These are phyloP conservation scores for Populus deltoides DNA, from an alignment of 345 rosid species.

Conservation along the genomic window DNA sequence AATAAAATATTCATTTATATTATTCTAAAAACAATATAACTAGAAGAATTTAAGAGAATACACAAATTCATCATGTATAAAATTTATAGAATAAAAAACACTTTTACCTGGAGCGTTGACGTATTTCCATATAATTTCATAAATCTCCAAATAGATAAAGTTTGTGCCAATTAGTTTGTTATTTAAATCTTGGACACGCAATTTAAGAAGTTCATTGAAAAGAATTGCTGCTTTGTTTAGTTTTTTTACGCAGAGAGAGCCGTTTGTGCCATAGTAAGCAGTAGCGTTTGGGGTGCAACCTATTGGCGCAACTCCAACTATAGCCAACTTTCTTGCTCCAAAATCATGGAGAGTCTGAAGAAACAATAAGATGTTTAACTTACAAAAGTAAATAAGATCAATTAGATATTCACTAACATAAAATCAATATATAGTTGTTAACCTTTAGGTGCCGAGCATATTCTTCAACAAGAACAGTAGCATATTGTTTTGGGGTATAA, in stretches of 20 bases:
- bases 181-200: constrained; percentile 3
- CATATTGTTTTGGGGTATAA: constrained; percentile 8
- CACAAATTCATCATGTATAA: too few species aligned
- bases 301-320: not conserved
- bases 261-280: not conserved
- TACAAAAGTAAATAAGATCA: too few species aligned
- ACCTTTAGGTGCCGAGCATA: constrained; percentile 11
- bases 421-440: not conserved
- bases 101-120: not conserved
- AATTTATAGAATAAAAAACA: too few species aligned
- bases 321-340: constrained; percentile 19
- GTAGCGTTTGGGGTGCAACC: constrained; percentile 22
- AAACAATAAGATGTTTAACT: too few species aligned
- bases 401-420: not conserved
- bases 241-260: constrained; percentile 7
- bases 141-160: constrained; percentile 7
- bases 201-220: constrained; percentile 4
- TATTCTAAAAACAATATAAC: too few species aligned
- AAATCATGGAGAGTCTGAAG: not conserved
- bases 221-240: constrained; percentile 4
- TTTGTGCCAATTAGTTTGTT: not conserved
- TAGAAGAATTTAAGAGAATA: too few species aligned
- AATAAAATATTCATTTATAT: too few species aligned
- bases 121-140: not conserved
- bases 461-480: not conserved